These are phyloP conservation scores for Vitis hybrid DNA, from an alignment of 177 flowering plant genomes.

Conservation along the genomic window DNA sequence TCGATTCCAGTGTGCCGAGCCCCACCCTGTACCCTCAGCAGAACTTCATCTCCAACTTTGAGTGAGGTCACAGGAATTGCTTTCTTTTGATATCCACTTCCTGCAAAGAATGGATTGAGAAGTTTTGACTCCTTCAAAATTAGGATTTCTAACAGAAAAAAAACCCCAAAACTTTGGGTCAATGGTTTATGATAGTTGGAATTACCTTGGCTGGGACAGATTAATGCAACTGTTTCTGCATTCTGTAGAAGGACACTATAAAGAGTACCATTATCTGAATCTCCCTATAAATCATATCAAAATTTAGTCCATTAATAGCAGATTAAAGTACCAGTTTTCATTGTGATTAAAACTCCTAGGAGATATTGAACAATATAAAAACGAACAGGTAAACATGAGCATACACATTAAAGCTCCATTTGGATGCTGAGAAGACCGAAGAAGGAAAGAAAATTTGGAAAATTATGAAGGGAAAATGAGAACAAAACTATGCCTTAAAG, in stretches of 20 bases:
- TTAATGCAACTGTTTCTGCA: constrained; percentile 87
- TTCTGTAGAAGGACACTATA: constrained; percentile 80
- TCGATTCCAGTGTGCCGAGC: constrained; percentile 92
- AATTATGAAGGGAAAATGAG: too few relatives aligned
- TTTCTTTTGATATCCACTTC: constrained; percentile 31
- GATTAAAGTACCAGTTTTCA: too few relatives aligned
- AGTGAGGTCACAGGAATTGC: constrained; percentile 84
- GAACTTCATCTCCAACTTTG: constrained; percentile 68
- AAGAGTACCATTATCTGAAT: constrained; percentile 35
- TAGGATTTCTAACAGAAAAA: background rate
- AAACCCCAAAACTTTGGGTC: background rate
- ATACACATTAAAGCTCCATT: too few relatives aligned
- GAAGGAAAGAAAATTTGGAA: too few relatives aligned
- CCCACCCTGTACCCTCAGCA: constrained; percentile 71
- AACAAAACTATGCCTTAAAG: too few relatives aligned
- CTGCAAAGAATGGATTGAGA: constrained; percentile 22
- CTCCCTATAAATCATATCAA: constrained; percentile 21
- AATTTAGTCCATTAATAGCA: too few relatives aligned
- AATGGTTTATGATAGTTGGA: background rate
- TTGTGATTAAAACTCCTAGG: too few relatives aligned
- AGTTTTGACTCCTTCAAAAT: background rate
- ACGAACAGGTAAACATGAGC: too few relatives aligned
- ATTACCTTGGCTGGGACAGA: constrained; percentile 52
- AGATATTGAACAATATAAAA: too few relatives aligned
- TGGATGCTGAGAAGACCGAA: too few relatives aligned